Base-by-base conservation (phyloP, 768 basidiomycete genomes). In the Kwoniella heveanensis region DNA sequence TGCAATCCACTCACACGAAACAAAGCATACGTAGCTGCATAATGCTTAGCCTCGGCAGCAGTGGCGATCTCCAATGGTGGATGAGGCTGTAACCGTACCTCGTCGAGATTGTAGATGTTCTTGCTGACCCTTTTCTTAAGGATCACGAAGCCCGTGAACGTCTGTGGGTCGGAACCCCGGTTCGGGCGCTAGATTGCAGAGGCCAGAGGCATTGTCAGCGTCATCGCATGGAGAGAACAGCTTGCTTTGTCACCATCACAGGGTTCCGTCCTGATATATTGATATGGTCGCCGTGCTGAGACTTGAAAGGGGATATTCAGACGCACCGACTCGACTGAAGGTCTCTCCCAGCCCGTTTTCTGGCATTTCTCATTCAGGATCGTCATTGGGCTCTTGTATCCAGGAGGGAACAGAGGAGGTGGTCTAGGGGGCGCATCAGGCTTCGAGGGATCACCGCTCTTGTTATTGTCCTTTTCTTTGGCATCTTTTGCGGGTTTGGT, bases 311-410 rank as follows among this genome's bases (percentile, higher is more conserved):
- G 24, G 62, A 68, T 55, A 62, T 44, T 56, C n/a, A n/a, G n/a
- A 71, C 78, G 79, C 75, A 91, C 90, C 26, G 89, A 86, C 57
- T 92, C 87, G n/a, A 95, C 85, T 8, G 80, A 70, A 0, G 93
- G 89, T 65, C 88, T 88, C 62, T 92, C 90, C 91, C 91, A 95
- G 1, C 89, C 91, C 54, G 85, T 84, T 79, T 94, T 93, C 75
- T 92, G 90, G 74, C 91, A 94, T 86, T 89, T 88, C 82, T 96
- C 93, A 55, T 89, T 84, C 12, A 96, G 83, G 30, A 94, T 77
- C 69, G 84, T 87, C 47, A 91, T 74, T 1, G 93, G 93, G 60
- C 86, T 89, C 81, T 96, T 95, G 66, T 85, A 93, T 21, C 91
- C 91, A 13, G 86, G 83, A 44, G 91, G 90, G 73, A 94, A 93